Evolutionary conservation across 352 stramenopile species (phyloP), one percentile per base, ranked within the genome.

Genomic region (Phytophthora pistaciae): DNA sequence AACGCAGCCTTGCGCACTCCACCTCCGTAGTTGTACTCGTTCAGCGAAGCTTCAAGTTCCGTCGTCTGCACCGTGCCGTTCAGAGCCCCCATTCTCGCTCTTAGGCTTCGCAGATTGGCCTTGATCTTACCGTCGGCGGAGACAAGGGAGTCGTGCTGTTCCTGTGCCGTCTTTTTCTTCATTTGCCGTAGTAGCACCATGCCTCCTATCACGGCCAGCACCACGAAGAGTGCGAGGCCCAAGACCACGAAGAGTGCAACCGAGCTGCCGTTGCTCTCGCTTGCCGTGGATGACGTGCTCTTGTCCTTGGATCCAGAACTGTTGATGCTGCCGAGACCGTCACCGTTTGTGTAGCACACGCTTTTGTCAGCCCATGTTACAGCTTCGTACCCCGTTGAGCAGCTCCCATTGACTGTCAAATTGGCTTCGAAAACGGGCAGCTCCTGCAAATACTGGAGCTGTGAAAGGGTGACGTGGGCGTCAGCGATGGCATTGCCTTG

Each of bases 121-220:
- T 89, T 92, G 1, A 80, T 57, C 77, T 91, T 91, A 42, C 57
- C 60, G 42, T 80, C 76, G 1, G 40, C 55, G 6, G 52, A 70
- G 20, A 56, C 58, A 29, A 59, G 48, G 1, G 75, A 72, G n/a
- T 84, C 69, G 9, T 82, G 74, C 14, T 80, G 75, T 9, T 71
- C 68, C 44, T 69, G 64, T 18, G 57, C 72, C 18, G 79, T 68
- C 54, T 90, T 90, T 54, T 79, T 80, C 60, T 91, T 92, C 31
- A 70, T 85, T 13, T 78, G 78, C 48, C 87, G 85, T 11, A 94
- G 65, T 9, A 93, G 63, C 29, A 92, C 70, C 27, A 94, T 70
- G 20, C 87, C 87, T 2, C 68, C 79, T 21, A 87, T 58, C 16
- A 91, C 74, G 11, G 80, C 82, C 38, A 90, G 48, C n/a, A 81